Evolutionary conservation across 148 eudicot genomes (phyloP).

Genomic region (Polygonum aviculare): DNA sequence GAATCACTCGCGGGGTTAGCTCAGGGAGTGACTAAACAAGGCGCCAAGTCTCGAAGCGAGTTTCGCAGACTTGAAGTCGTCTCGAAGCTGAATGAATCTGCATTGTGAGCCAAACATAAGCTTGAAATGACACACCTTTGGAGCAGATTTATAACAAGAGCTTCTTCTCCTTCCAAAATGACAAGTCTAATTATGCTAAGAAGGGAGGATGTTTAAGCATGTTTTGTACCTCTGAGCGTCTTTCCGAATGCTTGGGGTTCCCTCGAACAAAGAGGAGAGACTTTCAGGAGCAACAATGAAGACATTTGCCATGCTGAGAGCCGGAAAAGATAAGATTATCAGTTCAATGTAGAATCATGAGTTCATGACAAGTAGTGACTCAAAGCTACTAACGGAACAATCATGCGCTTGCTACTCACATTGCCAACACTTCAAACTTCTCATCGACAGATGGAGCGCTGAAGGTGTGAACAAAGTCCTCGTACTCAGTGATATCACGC

Average conservation of each 20-base stretch:
- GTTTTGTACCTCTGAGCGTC: conserved; percentile 81
- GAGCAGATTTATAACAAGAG: too few relatives aligned
- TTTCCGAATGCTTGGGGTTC: conserved; percentile 88
- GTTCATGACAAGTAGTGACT: background rate
- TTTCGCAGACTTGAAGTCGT: conserved; percentile 91
- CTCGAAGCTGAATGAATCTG: conserved; percentile 94
- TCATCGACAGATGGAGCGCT: conserved; percentile 94
- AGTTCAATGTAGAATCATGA: background rate
- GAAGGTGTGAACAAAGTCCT: conserved; percentile 86
- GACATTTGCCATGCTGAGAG: conserved; percentile 87
- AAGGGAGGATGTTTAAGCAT: background rate
- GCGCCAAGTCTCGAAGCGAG: conserved; percentile 80
- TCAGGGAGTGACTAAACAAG: conserved; percentile 28
- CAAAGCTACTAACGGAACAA: background rate
- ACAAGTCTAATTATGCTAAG: too few relatives aligned
- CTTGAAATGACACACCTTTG: background rate
- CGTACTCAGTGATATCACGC: conserved; percentile 97
- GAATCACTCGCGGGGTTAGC: background rate
- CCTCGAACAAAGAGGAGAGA: conserved; percentile 80
- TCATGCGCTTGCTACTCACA: conserved; percentile 42
- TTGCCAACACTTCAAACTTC: conserved; percentile 88
- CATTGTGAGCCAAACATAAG: conserved; percentile 8
- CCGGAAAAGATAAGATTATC: background rate
- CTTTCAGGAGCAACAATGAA: conserved; percentile 99
- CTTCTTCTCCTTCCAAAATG: too few relatives aligned